These are phyloP conservation scores for Exserohilum rostratum DNA, from an alignment of 2,329 filamentous ascomycete species.

Conservation along the genomic window DNA sequence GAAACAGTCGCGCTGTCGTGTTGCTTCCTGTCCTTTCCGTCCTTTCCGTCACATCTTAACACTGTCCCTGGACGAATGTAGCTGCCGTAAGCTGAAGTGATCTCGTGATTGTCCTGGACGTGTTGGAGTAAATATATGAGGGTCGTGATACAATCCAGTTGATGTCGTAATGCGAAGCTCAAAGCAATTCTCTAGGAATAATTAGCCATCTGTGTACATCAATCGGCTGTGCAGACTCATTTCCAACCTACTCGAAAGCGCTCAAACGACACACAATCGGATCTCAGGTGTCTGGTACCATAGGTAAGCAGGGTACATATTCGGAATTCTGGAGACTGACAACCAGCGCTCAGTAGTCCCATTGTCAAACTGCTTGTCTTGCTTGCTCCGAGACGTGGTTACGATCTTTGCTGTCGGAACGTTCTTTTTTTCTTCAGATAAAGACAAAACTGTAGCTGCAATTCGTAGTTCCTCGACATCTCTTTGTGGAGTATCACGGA, in stretches of 20 bases:
- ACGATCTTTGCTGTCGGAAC: neutral
- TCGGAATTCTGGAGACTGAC: neutral
- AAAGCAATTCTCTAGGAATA: neutral
- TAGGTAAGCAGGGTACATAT: neutral
- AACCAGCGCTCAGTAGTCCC: neutral
- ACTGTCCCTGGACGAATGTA: neutral
- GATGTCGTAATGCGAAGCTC: neutral
- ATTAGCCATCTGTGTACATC: neutral
- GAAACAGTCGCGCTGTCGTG: neutral
- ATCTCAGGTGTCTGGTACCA: neutral
- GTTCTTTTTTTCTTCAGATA: too few relatives aligned
- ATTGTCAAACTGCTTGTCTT: too few relatives aligned
- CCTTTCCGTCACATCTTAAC: neutral
- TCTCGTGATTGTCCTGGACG: neutral
- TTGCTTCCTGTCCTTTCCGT: neutral
- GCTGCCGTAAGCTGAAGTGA: neutral
- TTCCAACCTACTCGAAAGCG: neutral
- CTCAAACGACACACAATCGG: neutral
- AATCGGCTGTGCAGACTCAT: neutral
- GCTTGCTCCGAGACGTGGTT: too few relatives aligned
- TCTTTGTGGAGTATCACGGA: neutral
- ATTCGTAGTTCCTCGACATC: neutral
- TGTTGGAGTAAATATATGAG: neutral
- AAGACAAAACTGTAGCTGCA: neutral
- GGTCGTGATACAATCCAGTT: neutral